A percentile compares a stretch with the other conserved stretches of the same genome.
These are phyloP conservation scores for Haplosporangium gracile DNA, from an alignment of 192 early-diverging fungal species.

Conservation along the genomic window DNA sequence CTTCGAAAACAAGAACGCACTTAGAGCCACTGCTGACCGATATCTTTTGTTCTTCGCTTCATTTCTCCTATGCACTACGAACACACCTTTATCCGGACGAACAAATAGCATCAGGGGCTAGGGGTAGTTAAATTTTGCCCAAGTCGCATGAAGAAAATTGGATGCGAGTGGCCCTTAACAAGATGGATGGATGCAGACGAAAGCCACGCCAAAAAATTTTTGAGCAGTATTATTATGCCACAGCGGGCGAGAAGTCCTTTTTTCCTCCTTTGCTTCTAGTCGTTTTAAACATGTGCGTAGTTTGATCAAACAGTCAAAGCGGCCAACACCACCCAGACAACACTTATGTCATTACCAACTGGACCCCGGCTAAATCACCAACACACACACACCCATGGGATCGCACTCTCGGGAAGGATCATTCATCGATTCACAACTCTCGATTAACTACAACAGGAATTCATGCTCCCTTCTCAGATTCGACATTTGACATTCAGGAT, in stretches of 20 bases:
- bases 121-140: too few relatives aligned
- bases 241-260: constrained; percentile 7
- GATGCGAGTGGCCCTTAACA: constrained; percentile 19
- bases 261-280: constrained; percentile 53
- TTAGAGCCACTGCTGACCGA: too few relatives aligned
- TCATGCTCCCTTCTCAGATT: constrained; percentile 16
- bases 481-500: constrained; percentile 32
- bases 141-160: background rate
- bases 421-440: background rate
- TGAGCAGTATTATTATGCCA: constrained; percentile 18
- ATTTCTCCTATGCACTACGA: too few relatives aligned
- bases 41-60: too few relatives aligned
- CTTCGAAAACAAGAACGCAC: too few relatives aligned
- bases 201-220: constrained; percentile 40
- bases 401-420: constrained; percentile 8
- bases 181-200: background rate
- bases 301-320: background rate
- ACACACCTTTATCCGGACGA: too few relatives aligned
- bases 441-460: background rate
- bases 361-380: constrained; percentile 5
- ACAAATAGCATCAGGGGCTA: too few relatives aligned
- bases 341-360: background rate
- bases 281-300: constrained; percentile 52
- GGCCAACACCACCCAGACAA: background rate
- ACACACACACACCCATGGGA: background rate